Evolutionary conservation across 2,329 filamentous ascomycete genomes (phyloP).

Genomic region (Fusarium sp.): DNA sequence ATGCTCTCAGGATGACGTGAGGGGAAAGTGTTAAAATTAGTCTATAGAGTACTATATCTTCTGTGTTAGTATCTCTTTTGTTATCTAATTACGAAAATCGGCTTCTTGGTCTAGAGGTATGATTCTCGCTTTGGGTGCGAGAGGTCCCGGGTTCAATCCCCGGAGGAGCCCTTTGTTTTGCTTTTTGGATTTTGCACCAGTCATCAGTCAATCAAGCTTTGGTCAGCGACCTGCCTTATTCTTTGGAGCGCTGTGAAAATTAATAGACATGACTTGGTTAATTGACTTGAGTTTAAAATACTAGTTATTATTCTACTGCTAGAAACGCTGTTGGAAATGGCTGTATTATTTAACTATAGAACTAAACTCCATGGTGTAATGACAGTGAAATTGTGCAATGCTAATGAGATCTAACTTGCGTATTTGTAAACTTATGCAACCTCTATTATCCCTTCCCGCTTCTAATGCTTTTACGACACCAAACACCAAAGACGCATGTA

Average conservation of each 20-base stretch:
- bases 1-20: too few species aligned
- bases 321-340: accelerated
- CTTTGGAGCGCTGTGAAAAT: accelerated
- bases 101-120: slow-evolving; percentile 36
- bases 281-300: accelerated
- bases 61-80: accelerated
- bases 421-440: background rate
- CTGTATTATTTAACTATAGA: accelerated
- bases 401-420: background rate
- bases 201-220: too few species aligned
- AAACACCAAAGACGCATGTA: accelerated
- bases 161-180: slow-evolving; percentile 41
- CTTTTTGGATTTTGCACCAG: accelerated
- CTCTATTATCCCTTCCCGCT: too few species aligned
- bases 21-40: too few species aligned
- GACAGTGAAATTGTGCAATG: background rate
- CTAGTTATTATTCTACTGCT: accelerated
- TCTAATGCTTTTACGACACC: background rate
- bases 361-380: background rate
- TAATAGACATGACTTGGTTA: accelerated
- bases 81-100: background rate
- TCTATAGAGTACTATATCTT: accelerated
- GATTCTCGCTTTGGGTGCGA: slow-evolving; percentile 45
- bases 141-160: slow-evolving; percentile 58
- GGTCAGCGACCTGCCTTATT: accelerated